Evolutionary conservation across 202 grass and related monocot species (phyloP), one percentile per base, ranked within the genome.

Genomic region (Cymbopogon flexuosus): DNA sequence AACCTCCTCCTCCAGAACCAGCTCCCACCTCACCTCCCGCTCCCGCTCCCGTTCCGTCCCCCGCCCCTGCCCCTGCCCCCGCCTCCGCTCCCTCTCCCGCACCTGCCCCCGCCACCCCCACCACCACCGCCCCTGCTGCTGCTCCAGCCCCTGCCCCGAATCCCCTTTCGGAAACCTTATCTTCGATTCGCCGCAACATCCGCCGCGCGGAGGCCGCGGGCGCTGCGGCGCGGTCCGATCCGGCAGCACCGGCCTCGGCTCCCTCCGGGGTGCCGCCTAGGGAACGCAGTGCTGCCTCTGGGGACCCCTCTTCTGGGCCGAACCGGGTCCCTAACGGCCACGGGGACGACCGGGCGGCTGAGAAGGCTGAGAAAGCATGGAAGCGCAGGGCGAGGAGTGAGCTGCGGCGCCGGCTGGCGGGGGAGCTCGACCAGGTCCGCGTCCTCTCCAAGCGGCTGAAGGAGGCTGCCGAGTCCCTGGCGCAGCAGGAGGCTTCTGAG

Each of bases 401-500:
- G 68, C 75, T 88, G 21, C 92, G 90, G 30, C 82, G 95, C 31
- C 87, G 77, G 54, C 88, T 98, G 23, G 81, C 88, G 0, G 84
- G 86, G 2, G 92, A 98, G 73, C 88, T 98, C 6, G 95, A 94
- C 62, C 90, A 93, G 82, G 88, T 98, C 41, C 95, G 92, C 12
- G 70, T 84, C 57, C 82, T 98, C 35, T 86, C 88, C 41, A 83
- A 88, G 29, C 72, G 84, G 65, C 86, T 98, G 2, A 91, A 93
- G 68, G 87, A 59, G 1, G 76, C 81, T 31, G 68, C 68, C 4
- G 68, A 72, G 68, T 0, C 68, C 15, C 43, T 49, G 42, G 24
- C 14, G 4, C 42, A 33, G 24, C 68, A 10, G 68, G 43, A 51
- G 24, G 43, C 24, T 4, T 73, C 87, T 2, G 46, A 86, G 18